Percentiles rank a stretch among this genome's conserved stretches.
Evolutionary conservation across 345 rosid genomes (phyloP).

Genomic region (Limnanthes douglasii): DNA sequence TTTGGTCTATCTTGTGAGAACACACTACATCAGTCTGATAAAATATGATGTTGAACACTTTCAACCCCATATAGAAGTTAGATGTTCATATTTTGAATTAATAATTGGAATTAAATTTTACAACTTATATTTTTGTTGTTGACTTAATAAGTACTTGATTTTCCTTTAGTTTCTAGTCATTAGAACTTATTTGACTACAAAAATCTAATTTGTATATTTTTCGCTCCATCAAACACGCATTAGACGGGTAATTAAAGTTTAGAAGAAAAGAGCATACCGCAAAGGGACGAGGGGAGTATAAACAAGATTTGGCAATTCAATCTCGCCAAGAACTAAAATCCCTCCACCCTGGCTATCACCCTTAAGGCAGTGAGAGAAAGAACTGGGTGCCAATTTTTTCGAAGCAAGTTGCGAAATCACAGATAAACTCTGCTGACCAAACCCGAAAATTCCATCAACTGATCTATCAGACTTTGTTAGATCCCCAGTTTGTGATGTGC

Average conservation of each 20-base stretch:
- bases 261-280: conserved; percentile 37
- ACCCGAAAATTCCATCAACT: conserved; percentile 88
- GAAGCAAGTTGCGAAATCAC: conserved; percentile 76
- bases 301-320: conserved; percentile 74
- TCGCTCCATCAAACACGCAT: too few relatives aligned
- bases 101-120: not conserved
- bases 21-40: too few relatives aligned
- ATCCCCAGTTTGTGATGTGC: conserved; percentile 60
- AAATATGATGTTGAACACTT: too few relatives aligned
- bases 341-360: conserved; percentile 80
- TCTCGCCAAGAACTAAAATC: conserved; percentile 83
- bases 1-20: too few relatives aligned
- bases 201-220: too few relatives aligned
- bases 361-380: conserved; percentile 83
- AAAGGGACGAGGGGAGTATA: conserved; percentile 77
- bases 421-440: conserved; percentile 79
- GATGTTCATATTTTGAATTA: not conserved
- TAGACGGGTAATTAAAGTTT: too few relatives aligned
- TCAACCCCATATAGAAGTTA: not conserved
- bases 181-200: too few relatives aligned
- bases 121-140: too few relatives aligned
- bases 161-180: too few relatives aligned
- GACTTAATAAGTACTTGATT: too few relatives aligned
- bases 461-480: conserved; percentile 73
- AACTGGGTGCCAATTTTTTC: conserved; percentile 56